A percentile compares a stretch with the other conserved stretches of the same genome.
Conservation (phyloP, 1,284 basidiomycete species). For the Puccinia coronata region DNA sequence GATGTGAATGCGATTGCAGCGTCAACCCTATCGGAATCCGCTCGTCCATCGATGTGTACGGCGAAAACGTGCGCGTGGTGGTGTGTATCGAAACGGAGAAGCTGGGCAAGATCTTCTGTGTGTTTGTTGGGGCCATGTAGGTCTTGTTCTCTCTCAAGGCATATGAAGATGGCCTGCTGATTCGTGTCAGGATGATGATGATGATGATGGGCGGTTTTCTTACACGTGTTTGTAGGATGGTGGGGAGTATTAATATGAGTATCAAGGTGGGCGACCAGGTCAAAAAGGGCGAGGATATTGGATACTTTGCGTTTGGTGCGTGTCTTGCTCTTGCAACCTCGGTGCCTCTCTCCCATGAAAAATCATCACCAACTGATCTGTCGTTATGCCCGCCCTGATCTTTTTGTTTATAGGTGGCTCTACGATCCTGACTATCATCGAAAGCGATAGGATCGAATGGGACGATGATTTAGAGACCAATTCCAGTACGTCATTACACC, state of each 20-base stretch:
- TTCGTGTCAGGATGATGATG: too few species aligned
- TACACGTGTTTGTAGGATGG: conserved; percentile 33
- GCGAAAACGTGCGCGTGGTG: conserved; percentile 75
- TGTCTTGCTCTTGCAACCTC: not conserved
- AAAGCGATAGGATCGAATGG: conserved; percentile 42
- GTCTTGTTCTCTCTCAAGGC: not conserved
- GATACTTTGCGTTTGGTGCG: conserved; percentile 49
- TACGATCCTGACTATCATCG: conserved; percentile 23
- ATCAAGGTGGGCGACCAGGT: conserved; percentile 34
- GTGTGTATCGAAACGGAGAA: conserved; percentile 67
- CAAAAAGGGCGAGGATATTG: conserved; percentile 41
- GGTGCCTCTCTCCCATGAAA: too few species aligned
- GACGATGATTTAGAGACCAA: conserved; percentile 40
- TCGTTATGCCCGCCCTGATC: too few species aligned
- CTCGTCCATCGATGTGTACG: conserved; percentile 50
- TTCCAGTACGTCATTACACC: conserved; percentile 25
- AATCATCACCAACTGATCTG: not conserved
- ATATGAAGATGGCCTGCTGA: too few species aligned
- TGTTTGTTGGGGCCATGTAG: conserved; percentile 49
- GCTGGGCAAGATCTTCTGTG: conserved; percentile 38
- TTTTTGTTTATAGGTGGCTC: conserved; percentile 41
- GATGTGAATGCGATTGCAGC: too few species aligned
- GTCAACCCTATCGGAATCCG: conserved; percentile 57
- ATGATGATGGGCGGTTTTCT: too few species aligned
- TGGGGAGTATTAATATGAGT: conserved; percentile 45